A percentile compares a stretch with the other conserved stretches of the same genome.
Evolutionary conservation across 1,139 yeast genomes (phyloP).

Genomic region (Kluyveromyces sp.): DNA sequence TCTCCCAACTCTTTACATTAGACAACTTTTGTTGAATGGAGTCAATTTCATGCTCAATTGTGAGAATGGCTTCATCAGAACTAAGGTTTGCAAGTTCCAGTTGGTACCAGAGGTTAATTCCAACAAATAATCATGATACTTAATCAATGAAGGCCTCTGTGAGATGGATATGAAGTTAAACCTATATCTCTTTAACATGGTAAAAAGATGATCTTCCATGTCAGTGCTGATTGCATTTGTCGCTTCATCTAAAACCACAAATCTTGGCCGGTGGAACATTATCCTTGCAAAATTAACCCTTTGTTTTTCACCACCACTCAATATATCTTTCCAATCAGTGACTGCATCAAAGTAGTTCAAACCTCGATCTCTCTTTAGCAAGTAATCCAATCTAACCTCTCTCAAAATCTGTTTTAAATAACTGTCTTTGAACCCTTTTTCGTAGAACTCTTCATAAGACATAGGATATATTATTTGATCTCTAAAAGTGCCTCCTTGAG

Average conservation of each 20-base stretch:
- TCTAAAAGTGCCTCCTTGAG: conserved; percentile 70
- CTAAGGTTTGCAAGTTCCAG: conserved; percentile 45
- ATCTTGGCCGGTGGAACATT: conserved; percentile 70
- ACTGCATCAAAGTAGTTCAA: conserved; percentile 35
- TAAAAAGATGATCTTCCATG: conserved; percentile 84
- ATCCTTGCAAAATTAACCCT: conserved; percentile 85
- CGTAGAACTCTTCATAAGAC: conserved; percentile 70
- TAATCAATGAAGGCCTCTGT: conserved; percentile 77
- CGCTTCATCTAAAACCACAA: conserved; percentile 84
- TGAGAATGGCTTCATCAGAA: conserved; percentile 50
- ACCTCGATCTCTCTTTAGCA: conserved; percentile 42
- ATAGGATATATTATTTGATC: conserved; percentile 86
- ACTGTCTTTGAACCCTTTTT: conserved; percentile 62
- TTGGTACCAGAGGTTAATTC: conserved; percentile 46
- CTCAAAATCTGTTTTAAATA: conserved; percentile 60
- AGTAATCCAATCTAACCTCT: conserved; percentile 74
- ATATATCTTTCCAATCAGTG: conserved; percentile 83
- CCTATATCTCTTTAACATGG: conserved; percentile 57
- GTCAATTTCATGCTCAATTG: conserved; percentile 60
- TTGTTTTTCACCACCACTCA: conserved; percentile 95
- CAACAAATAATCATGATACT: conserved; percentile 70
- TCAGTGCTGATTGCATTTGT: conserved; percentile 91
- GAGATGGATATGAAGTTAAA: conserved; percentile 79
- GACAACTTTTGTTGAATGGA: conserved; percentile 49
- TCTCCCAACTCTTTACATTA: conserved; percentile 46